Evolutionary conservation across 495 filamentous ascomycete genomes (phyloP), one percentile per base, ranked within the genome.

Genomic region (Aspergillus heteromorphus): DNA sequence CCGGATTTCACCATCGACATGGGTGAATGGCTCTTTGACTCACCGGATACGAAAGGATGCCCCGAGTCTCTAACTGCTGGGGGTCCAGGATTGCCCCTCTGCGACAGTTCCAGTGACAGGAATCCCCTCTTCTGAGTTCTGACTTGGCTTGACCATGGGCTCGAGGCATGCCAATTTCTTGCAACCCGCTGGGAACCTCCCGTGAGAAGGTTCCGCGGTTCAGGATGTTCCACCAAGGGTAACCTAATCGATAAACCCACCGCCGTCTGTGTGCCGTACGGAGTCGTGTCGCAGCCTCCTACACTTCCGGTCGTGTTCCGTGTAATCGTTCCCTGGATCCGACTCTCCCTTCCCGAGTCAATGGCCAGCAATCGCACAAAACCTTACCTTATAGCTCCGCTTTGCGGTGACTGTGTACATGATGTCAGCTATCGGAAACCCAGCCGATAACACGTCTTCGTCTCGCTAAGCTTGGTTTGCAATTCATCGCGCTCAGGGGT

Each of bases 191-290:
- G 56, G 60, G 43, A 59, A 56, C 53, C 56, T 59, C 60, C 60
- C 60, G 60, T 36, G 45, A 38, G 29, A 42, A 10, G 31, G 60
- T 63, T 62, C 60, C 60, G 55, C 56, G 60, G 60, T 48, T 63
- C 53, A 41, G 17, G n/a, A 21, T 42, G 60, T 59, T 52, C 60
- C 60, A 54, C 60, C 50, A 42, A 43, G 40, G 29, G 43, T 40
- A 53, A 53, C 54, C 56, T 49, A 59, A 53, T 56, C 45, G 42
- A 17, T 54, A 52, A 53, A 53, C 55, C 31, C 18, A 25, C 54
- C 56, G 31, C 51, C 21, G 25, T 52, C 53, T 48, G 49, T 62
- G 53, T 40, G 18, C 34, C 34, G 34, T 38, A 49, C 31, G 29
- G 48, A 51, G 29, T 40, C 36, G 23, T 51, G 51, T 48, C 16